These are phyloP conservation scores for Phyllostachys edulis DNA, from an alignment of 176 grass and related monocot species.

Conservation along the genomic window DNA sequence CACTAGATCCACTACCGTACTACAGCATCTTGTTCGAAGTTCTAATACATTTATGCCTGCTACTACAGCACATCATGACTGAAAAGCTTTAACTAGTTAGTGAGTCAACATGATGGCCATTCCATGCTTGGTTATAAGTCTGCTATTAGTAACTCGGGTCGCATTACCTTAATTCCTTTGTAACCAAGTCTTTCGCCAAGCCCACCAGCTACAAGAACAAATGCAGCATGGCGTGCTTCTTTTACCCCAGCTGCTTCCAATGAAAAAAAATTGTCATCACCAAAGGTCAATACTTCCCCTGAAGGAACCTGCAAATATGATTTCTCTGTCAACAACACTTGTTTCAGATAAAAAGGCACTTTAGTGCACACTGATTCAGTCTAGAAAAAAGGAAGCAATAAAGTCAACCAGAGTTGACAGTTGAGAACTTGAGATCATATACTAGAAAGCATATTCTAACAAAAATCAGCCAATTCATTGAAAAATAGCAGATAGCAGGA, in stretches of 20 bases:
- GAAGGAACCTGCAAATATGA: slow-evolving; percentile 66
- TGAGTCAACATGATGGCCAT: neutral
- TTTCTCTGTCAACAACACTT: neutral
- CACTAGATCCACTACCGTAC: neutral
- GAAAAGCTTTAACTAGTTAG: neutral
- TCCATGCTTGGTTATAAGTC: neutral
- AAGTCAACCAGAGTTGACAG: neutral
- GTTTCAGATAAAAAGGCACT: neutral
- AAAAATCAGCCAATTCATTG: neutral
- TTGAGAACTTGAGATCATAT: neutral
- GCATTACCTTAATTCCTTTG: slow-evolving; percentile 95
- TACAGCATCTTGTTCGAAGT: neutral
- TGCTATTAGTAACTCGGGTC: neutral
- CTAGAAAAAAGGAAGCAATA: neutral
- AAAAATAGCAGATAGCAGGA: neutral
- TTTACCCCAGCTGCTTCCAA: slow-evolving; percentile 81
- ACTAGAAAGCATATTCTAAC: neutral
- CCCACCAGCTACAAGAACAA: slow-evolving; percentile 99
- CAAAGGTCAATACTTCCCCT: slow-evolving; percentile 79
- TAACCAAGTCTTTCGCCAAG: slow-evolving; percentile 72
- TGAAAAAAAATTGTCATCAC: slow-evolving; percentile 68
- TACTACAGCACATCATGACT: neutral
- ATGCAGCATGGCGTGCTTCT: slow-evolving; percentile 71
- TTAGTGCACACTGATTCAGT: neutral
- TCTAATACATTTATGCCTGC: neutral